Percentiles rank a stretch among this genome's conserved stretches.
Evolutionary conservation across 139 green algal genomes (phyloP).

Genomic region (Chlamydomonas sp.): DNA sequence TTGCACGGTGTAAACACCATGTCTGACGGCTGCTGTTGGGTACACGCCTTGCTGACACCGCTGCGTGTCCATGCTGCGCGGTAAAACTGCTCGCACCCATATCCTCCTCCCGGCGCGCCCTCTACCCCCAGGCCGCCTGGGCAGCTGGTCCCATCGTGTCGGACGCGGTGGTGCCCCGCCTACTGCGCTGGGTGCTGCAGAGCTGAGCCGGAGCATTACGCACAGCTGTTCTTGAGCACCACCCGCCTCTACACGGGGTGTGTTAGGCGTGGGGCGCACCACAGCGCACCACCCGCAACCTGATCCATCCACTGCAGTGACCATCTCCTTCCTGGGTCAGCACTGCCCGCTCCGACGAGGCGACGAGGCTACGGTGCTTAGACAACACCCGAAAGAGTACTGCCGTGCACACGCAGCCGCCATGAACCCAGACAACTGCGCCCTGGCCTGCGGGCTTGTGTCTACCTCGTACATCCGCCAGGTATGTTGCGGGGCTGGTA

Average conservation of each 20-base stretch:
- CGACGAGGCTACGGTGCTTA: no score
- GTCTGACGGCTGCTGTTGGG: no score
- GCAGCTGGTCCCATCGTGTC: not conserved
- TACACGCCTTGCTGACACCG: not conserved
- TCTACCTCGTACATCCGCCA: constrained; percentile 80
- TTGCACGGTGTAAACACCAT: no score
- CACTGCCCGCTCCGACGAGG: no score
- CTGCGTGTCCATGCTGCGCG: no score
- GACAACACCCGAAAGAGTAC: not conserved
- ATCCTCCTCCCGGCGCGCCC: no score
- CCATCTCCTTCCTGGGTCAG: not conserved
- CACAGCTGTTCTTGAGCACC: not conserved
- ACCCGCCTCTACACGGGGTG: no score
- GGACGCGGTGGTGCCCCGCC: not conserved
- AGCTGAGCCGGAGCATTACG: not conserved
- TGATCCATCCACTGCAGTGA: not conserved
- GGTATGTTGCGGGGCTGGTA: constrained; percentile 8
- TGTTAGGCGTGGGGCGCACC: no score
- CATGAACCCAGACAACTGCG: constrained; percentile 76
- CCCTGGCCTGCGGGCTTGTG: constrained; percentile 68
- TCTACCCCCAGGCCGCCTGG: constrained; percentile 4
- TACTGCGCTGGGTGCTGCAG: constrained; percentile 24
- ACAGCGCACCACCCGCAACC: not conserved
- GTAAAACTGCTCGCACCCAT: not conserved
- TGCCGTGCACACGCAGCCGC: not conserved